Evolutionary conservation across 352 stramenopile genomes (phyloP), one percentile per base, ranked within the genome.

Genomic region (Phytophthora hybrid): DNA sequence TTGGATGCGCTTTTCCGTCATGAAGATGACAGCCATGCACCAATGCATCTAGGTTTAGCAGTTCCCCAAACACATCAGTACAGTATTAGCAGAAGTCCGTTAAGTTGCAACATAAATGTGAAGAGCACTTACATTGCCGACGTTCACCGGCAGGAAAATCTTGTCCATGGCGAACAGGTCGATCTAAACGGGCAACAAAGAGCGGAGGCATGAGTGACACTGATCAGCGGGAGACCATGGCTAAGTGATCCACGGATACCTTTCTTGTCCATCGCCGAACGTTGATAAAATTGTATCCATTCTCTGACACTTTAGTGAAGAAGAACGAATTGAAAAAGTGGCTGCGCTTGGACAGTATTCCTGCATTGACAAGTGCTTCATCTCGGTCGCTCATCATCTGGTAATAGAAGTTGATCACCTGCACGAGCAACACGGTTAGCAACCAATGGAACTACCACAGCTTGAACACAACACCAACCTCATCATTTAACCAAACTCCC

Each of bases 141-240:
- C 78, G 59, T 97, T 95, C 57, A 97, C 83, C 4, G 90, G 90
- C 4, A 97, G 81, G 63, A 95, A 95, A 69, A 97, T 83, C 66
- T 97, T 97, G 79, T 97, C 90, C 88, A 97, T 94, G n/a, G 86
- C 73, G 62, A 97, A 97, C n/a, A 97, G 29, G 69, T 97, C 90
- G 59, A 96, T 84, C 89, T 93, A 61, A 26, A 57, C 49, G 59
- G 32, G 14, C 13, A 67, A 23, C 19, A 47, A 47, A 64, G 6
- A 23, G 14, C 14, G 8, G 34, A 13, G 8, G 34, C 7, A 13
- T 51, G 19, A 51, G 64, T 23, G 32, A 53, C 13, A 29, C 31
- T n/a, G 16, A 39, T 34, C 18, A 51, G 9, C 61, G n/a, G 16
- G n/a, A 56, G 39, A 18, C 4, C 41, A 5, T 16, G 4, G 16